A percentile compares a stretch with the other conserved stretches of the same genome.
phyloP scores from a whole-genome alignment of 208 protist species.

The Wallacemonas sp. region DNA sequence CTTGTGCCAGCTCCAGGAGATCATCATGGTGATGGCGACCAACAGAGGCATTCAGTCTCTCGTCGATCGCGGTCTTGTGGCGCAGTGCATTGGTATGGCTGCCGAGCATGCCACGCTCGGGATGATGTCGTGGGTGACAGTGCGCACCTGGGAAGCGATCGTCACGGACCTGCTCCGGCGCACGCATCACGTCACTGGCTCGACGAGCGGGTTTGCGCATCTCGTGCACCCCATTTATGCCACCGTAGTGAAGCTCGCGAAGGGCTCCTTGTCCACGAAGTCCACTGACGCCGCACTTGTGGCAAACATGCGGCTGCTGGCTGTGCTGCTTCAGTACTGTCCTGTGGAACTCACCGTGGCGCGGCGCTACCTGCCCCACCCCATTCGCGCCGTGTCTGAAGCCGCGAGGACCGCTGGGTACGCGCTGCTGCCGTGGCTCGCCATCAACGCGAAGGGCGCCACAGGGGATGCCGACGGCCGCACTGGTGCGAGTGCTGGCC shows the following conservation, averaged over 20 bases:
- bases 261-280: constrained; percentile 4
- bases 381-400: constrained; percentile 35
- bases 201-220: constrained; percentile 19
- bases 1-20: constrained; percentile 24
- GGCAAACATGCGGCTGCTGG: constrained; percentile 39
- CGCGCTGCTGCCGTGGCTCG: constrained; percentile 26
- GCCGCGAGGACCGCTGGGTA: constrained; percentile 43
- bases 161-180: constrained; percentile 19
- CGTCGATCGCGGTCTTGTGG: constrained; percentile 19
- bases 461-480: background rate
- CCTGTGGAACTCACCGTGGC: constrained; percentile 34
- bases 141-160: constrained; percentile 44
- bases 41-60: constrained; percentile 3
- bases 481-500: background rate
- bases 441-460: constrained; percentile 3
- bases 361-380: constrained; percentile 54
- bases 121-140: constrained; percentile 41
- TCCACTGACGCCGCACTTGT: constrained; percentile 15
- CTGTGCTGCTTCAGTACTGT: constrained; percentile 40
- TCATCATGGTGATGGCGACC: constrained; percentile 27
- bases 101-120: constrained; percentile 40
- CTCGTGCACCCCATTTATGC: constrained; percentile 24
- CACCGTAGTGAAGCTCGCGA: constrained; percentile 25
- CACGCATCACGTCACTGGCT: constrained; percentile 13
- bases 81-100: constrained; percentile 31